A percentile compares a stretch with the other conserved stretches of the same genome.
phyloP scores from a whole-genome alignment of 495 filamentous ascomycete species.

The Talaromyces ruber region DNA sequence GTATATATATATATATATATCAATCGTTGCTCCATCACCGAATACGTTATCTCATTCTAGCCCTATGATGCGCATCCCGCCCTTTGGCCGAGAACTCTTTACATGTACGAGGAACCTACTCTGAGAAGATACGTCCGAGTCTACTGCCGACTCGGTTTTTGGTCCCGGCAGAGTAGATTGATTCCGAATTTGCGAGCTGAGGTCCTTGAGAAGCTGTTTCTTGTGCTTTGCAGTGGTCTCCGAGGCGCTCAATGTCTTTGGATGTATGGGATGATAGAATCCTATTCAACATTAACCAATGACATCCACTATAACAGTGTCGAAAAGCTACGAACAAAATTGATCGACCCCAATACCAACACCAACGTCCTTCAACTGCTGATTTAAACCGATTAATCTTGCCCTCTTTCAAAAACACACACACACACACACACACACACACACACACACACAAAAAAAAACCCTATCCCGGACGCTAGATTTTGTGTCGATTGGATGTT shows the following conservation, averaged over 20 bases:
- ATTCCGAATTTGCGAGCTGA: background rate
- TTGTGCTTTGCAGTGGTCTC: background rate
- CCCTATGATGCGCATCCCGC: no score
- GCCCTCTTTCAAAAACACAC: background rate
- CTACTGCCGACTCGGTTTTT: background rate
- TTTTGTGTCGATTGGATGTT: background rate
- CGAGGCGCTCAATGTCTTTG: background rate
- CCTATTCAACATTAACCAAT: background rate
- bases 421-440: no score
- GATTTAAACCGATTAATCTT: background rate
- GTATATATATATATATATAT: no score
- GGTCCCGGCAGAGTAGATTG: background rate
- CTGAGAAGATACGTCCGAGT: background rate
- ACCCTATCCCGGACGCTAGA: background rate
- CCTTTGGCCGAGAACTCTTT: no score
- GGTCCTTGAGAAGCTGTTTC: background rate
- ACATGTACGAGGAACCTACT: no score
- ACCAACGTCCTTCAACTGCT: background rate
- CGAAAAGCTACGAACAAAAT: background rate
- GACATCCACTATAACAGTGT: background rate
- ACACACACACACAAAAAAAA: no score
- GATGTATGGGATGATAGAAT: background rate
- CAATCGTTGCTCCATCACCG: no score
- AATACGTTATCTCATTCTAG: no score
- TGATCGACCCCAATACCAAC: background rate